Evolutionary conservation across 1,284 basidiomycete genomes (phyloP).

Genomic region (Phlebopus sp.): DNA sequence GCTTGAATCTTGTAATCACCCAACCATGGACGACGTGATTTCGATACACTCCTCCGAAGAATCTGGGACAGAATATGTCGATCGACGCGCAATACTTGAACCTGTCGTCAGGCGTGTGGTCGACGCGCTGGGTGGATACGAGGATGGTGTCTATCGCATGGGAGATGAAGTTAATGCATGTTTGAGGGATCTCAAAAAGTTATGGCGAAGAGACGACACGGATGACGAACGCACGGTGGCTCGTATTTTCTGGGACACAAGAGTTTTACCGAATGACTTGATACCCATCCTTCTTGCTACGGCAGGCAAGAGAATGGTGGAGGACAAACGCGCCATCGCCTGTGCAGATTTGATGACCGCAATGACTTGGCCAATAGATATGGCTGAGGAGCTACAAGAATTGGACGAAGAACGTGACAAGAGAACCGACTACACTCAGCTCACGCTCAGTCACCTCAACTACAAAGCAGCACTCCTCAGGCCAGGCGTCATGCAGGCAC

Average conservation of each 20-base stretch:
- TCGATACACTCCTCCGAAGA: slow-evolving; percentile 37
- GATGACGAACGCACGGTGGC: slow-evolving; percentile 95
- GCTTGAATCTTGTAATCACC: too few species aligned
- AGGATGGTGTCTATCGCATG: slow-evolving; percentile 71
- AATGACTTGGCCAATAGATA: slow-evolving; percentile 96
- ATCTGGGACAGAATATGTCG: slow-evolving; percentile 29
- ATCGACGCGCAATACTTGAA: slow-evolving; percentile 50
- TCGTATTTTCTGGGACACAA: slow-evolving; percentile 82
- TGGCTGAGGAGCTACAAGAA: slow-evolving; percentile 89
- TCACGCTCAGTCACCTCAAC: slow-evolving; percentile 75
- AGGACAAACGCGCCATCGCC: slow-evolving; percentile 82
- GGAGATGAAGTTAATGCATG: slow-evolving; percentile 85
- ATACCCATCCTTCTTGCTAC: slow-evolving; percentile 81
- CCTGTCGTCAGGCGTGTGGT: slow-evolving; percentile 70
- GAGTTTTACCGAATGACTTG: slow-evolving; percentile 81
- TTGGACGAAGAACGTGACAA: slow-evolving; percentile 75
- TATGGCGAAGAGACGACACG: slow-evolving; percentile 92
- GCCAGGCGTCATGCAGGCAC: slow-evolving; percentile 62
- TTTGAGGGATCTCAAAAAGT: slow-evolving; percentile 88
- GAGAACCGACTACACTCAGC: slow-evolving; percentile 82
- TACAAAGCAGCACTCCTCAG: slow-evolving; percentile 81
- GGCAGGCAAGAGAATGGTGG: slow-evolving; percentile 71
- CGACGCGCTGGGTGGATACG: slow-evolving; percentile 69
- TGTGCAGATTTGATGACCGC: slow-evolving; percentile 89
- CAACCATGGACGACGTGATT: slow-evolving; percentile 34